Evolutionary conservation across 2,329 filamentous ascomycete genomes (phyloP).

Genomic region (Acarospora socialis): DNA sequence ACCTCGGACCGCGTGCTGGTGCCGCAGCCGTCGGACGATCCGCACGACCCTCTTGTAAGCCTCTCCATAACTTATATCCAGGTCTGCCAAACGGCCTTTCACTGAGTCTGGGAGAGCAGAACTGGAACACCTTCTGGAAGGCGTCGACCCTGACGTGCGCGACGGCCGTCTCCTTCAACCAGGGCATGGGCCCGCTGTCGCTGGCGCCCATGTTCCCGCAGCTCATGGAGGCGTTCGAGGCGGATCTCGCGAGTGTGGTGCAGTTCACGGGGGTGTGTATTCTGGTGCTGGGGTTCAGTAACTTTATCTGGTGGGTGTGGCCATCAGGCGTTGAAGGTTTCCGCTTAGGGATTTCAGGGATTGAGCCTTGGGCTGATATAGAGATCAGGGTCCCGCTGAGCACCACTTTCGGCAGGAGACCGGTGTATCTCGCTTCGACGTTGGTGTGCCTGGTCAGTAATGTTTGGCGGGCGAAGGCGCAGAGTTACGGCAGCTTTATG

Average conservation of each 20-base stretch:
- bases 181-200: conserved; percentile 41
- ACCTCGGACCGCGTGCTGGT: conserved; percentile 32
- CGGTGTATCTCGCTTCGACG: conserved; percentile 38
- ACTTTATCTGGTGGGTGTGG: conserved; percentile 42
- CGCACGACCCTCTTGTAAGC: conserved; percentile 31
- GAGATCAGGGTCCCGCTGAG: conserved; percentile 37
- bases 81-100: neutral
- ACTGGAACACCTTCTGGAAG: conserved; percentile 37
- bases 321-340: neutral
- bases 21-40: conserved; percentile 35
- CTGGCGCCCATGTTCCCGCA: conserved; percentile 46
- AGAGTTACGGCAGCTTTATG: conserved; percentile 48
- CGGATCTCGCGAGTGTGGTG: conserved; percentile 38
- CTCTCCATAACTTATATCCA: neutral
- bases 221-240: conserved; percentile 41
- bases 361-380: too few relatives aligned
- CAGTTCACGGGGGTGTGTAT: conserved; percentile 44
- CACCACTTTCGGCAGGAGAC: conserved; percentile 40
- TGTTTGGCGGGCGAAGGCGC: conserved; percentile 45
- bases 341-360: neutral
- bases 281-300: conserved; percentile 43
- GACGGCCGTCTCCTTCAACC: conserved; percentile 35
- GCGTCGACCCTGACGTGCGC: conserved; percentile 33
- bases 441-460: conserved; percentile 38
- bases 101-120: conserved; percentile 18